A percentile compares a stretch with the other conserved stretches of the same genome.
Conservation (phyloP, 2,329 filamentous ascomycete genomes). For the Exophiala lecanii-corni region DNA sequence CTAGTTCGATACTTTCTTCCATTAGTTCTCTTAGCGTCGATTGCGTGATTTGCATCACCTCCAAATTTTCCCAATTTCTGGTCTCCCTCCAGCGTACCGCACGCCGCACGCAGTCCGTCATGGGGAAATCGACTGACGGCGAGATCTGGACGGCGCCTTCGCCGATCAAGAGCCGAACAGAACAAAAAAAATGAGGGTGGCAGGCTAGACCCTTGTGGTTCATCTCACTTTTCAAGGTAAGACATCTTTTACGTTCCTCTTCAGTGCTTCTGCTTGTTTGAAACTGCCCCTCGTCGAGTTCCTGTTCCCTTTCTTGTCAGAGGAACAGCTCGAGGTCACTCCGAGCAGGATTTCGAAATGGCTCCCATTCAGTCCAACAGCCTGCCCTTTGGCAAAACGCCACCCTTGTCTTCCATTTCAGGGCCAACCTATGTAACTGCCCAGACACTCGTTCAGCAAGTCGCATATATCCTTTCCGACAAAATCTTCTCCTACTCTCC, state of each 20-base stretch:
- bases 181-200: not conserved
- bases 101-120: not conserved
- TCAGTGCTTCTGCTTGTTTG: not conserved
- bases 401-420: constrained; percentile 57
- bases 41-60: constrained; percentile 10
- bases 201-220: too few species aligned
- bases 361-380: constrained; percentile 18
- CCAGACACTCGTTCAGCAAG: constrained; percentile 90
- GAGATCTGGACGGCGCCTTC: not conserved
- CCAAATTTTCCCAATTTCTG: constrained; percentile 7
- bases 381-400: constrained; percentile 50
- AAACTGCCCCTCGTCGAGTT: too few species aligned
- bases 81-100: constrained; percentile 3
- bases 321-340: too few species aligned
- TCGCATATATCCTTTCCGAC: constrained; percentile 90
- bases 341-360: constrained; percentile 23
- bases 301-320: too few species aligned
- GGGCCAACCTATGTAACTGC: constrained; percentile 91
- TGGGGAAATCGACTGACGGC: not conserved
- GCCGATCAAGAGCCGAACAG: not conserved
- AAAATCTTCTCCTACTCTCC: constrained; percentile 97
- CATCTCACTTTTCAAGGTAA: not conserved
- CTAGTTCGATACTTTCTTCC: constrained; percentile 33
- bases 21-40: constrained; percentile 33
- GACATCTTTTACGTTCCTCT: not conserved